Percentiles rank a stretch among this genome's conserved stretches.
Conservation (phyloP, 768 basidiomycete genomes). For the Dioszegia aurantiaca region DNA sequence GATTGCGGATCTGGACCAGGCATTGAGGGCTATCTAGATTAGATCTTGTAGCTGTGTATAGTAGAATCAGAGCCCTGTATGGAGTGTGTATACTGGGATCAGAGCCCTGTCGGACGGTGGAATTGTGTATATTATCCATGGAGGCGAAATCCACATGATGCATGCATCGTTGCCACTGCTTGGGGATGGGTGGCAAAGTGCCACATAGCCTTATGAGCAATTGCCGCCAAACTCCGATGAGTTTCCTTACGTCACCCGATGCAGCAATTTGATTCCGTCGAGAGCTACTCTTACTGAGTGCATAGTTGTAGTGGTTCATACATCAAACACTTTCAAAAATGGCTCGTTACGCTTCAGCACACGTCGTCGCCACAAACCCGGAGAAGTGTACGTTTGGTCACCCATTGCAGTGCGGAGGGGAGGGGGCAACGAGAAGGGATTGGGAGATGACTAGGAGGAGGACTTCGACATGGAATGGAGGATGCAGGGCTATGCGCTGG, state of each 20-base stretch:
- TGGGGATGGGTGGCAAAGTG: neutral
- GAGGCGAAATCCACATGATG: neutral
- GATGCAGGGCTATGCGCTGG: neutral
- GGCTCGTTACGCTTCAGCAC: slow-evolving; percentile 90
- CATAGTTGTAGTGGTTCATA: too few relatives aligned
- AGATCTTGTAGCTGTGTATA: neutral
- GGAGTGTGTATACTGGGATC: too few relatives aligned
- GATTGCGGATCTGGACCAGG: slow-evolving; percentile 66
- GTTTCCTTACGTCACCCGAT: neutral
- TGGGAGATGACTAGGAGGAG: neutral
- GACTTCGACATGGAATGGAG: neutral
- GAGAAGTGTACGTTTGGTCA: slow-evolving; percentile 76
- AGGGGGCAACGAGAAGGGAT: neutral
- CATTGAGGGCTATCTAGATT: slow-evolving; percentile 54
- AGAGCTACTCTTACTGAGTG: too few relatives aligned
- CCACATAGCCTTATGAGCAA: neutral
- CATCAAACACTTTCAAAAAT: slow-evolving; percentile 3
- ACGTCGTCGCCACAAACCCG: slow-evolving; percentile 75
- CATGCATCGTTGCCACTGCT: neutral
- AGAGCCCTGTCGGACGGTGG: neutral
- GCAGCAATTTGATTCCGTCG: slow-evolving; percentile 5
- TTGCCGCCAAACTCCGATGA: slow-evolving; percentile 10
- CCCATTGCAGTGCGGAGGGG: neutral
- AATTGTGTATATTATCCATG: neutral
- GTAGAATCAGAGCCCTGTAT: too few relatives aligned